Evolutionary conservation across 306 rosid species (phyloP), one percentile per base, ranked within the genome.

Genomic region (Pterocarpus santalinus): DNA sequence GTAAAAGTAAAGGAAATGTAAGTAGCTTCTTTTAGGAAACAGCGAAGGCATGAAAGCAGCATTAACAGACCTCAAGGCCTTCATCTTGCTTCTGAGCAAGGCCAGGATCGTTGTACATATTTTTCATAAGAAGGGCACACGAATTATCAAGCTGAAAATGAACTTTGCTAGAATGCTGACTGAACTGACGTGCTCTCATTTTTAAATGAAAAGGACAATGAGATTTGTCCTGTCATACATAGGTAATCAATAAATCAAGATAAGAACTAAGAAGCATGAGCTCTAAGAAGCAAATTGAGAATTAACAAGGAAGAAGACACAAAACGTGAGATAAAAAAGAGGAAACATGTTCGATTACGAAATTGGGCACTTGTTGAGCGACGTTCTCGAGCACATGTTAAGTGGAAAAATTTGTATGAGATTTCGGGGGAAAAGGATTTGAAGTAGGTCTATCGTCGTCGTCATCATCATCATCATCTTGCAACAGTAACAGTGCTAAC

Each of bases 11-110:
- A 17, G n/a, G 5, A 9, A 22, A n/a, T 55, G 61, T 6, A 55
- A 55, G 32, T 30, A 16, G 61, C 58, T 6, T 7, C 61, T 55
- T 55, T 77, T 78, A 94, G 98, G 98, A 94, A 91, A 95, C 98
- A 77, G 72, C 76, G 84, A 87, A 81, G 82, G 80, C 77, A 85
- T 69, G 79, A 87, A 77, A 72, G 81, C 89, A 86, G 87, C 92
- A 82, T 80, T 85, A 89, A 95, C 97, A 93, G 97, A 95, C 98
- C 99, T 95, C 99, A 80, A 95, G 99, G 91, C 90, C 98, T 87
- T 93, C 93, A 55, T 93, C 99, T 79, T 91, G 98, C 81, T 95
- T 98, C 93, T 96, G 93, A 65, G 96, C 91, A 85, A 93, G 98
- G 88, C 98, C 97, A 52, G 99, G 99, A 83, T 94, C 97, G 73